Evolutionary conservation across 2,329 filamentous ascomycete genomes (phyloP).

Genomic region (Verticillium klebahnii): DNA sequence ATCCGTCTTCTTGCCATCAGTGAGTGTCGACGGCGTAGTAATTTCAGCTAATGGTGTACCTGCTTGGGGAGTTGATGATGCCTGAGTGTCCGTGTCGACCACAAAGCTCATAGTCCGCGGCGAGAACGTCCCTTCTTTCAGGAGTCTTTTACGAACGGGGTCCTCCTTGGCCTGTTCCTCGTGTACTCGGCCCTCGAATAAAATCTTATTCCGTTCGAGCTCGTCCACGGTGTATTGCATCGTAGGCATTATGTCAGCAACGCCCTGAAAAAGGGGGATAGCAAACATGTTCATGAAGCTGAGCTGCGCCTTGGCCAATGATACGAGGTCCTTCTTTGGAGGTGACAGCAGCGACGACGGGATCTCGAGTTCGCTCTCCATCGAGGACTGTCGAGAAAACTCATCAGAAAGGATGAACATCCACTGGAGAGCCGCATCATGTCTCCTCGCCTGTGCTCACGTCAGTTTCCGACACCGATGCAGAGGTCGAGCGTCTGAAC

Average conservation of each 20-base stretch:
- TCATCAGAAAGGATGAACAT: slow-evolving; percentile 93
- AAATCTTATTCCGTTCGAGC: slow-evolving; percentile 68
- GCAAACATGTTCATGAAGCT: slow-evolving; percentile 97
- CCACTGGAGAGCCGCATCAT: slow-evolving; percentile 80
- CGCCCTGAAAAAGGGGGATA: slow-evolving; percentile 82
- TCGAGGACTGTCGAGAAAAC: slow-evolving; percentile 85
- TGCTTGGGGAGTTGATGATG: slow-evolving; percentile 8
- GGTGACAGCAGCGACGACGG: slow-evolving; percentile 81
- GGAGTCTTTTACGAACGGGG: slow-evolving; percentile 26
- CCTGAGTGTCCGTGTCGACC: slow-evolving; percentile 10
- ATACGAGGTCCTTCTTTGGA: slow-evolving; percentile 77
- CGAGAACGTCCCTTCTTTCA: slow-evolving; percentile 38
- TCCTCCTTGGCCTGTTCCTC: slow-evolving; percentile 53
- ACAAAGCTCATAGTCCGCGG: slow-evolving; percentile 40
- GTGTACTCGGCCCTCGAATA: slow-evolving; percentile 67
- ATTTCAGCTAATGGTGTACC: slow-evolving; percentile 9
- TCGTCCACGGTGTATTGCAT: slow-evolving; percentile 83
- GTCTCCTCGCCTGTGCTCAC: slow-evolving; percentile 66
- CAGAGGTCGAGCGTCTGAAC: slow-evolving; percentile 29
- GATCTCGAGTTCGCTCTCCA: slow-evolving; percentile 86
- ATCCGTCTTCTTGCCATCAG: slow-evolving; percentile 16
- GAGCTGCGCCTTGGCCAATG: slow-evolving; percentile 82
- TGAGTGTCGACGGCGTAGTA: slow-evolving; percentile 9
- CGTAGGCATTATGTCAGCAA: slow-evolving; percentile 78
- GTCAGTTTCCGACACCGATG: background rate